Base-by-base conservation (phyloP, 768 basidiomycete species). In the Phallus indusiatus region DNA sequence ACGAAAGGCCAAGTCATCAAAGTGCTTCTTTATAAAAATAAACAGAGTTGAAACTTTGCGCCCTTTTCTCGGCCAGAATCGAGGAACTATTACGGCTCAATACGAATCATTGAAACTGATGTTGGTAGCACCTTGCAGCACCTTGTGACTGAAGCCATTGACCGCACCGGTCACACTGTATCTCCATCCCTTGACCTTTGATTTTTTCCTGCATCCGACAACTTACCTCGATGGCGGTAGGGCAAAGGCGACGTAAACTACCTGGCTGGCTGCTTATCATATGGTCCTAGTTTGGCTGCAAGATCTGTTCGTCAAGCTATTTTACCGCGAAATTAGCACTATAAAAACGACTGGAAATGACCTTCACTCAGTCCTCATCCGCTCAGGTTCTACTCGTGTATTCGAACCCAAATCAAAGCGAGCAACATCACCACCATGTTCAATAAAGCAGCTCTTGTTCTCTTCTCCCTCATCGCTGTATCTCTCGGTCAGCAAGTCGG, bases 401-500 rank as follows among this genome's bases (percentile, higher is more conserved):
- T 14, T 42, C 42, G n/a, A 14, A 10, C 12, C 14, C 42, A 42
- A 28, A 42, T 42, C 42, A 42, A 14, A 42, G 14, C 42, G n/a
- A 42, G 12, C 11, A n/a, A n/a, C n/a, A n/a, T n/a, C n/a, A n/a
- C n/a, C n/a, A n/a, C n/a, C n/a, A 42, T 42, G 42, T 42, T 42
- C 42, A 42, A 42, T 42, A 42, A 42, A 42, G 42, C 42, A 42
- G 42, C 42, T 42, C 42, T 42, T 11, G 11, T 14, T 42, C 14
- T 42, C 42, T 42, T 42, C 12, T 42, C 42, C 1, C 9, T 42
- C n/a, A 12, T 42, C 42, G 42, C 42, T 48, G 53, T 54, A 60
- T 63, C 53, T 61, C 47, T 28, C 49, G 61, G 58, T 33, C 65
- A 66, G 53, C 62, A 66, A 33, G 58, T 62, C 52, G 65, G 63